Evolutionary conservation across 495 filamentous ascomycete genomes (phyloP).

Genomic region (Talaromyces wortmannii): DNA sequence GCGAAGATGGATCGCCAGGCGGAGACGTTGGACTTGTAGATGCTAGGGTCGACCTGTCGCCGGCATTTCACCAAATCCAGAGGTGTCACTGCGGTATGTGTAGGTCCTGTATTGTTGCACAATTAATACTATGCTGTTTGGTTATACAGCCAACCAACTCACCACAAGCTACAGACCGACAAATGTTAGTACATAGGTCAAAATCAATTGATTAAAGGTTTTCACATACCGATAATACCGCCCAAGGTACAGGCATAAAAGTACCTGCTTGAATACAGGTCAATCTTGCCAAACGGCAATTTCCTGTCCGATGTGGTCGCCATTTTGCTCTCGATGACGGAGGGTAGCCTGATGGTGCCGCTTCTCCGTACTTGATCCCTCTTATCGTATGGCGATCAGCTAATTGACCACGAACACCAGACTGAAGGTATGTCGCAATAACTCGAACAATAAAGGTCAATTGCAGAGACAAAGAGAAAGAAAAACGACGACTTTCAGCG

Average conservation of each 20-base stretch:
- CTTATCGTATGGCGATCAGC: no score
- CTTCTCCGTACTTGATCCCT: no score
- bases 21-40: constrained; percentile 60
- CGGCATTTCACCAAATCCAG: constrained; percentile 65
- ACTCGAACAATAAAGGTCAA: no score
- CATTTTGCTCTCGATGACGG: constrained; percentile 14
- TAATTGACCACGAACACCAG: no score
- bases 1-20: constrained; percentile 61
- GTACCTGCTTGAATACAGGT: constrained; percentile 61
- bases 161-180: constrained; percentile 47
- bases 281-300: constrained; percentile 49
- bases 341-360: no score
- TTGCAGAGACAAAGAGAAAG: no score
- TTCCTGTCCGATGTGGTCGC: constrained; percentile 25
- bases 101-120: constrained; percentile 24
- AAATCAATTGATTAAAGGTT: background rate
- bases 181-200: background rate
- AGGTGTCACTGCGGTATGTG: constrained; percentile 54
- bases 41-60: constrained; percentile 64
- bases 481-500: no score
- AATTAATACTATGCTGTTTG: background rate
- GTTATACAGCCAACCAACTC: constrained; percentile 7
- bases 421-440: no score
- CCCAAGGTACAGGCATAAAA: constrained; percentile 59
- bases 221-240: constrained; percentile 52